Evolutionary conservation across 106 monocot species (phyloP), one percentile per base, ranked within the genome.

Genomic region (Posidonia australis): DNA sequence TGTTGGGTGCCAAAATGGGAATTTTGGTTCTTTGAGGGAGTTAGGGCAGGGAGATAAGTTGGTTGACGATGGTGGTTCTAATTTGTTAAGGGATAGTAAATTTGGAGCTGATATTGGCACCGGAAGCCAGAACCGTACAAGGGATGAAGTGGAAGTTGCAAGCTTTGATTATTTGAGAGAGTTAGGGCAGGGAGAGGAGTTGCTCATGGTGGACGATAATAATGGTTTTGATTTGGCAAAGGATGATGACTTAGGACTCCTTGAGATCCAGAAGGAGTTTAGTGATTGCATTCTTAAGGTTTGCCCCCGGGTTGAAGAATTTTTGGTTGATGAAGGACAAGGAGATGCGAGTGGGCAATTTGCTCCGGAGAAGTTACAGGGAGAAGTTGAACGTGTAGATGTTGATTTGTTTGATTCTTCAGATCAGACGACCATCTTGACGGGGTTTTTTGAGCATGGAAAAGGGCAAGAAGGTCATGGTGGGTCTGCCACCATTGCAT

Each of bases 231-330:
- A 10, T 58, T 58, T 58, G 13, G 6, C 9, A n/a, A 19, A 41
- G 36, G 43, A 62, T 13, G n/a, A 43, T 11, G 44, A 62, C 3
- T 23, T 10, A 36, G 44, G 19, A 21, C 62, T 62, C n/a, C 43
- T 62, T 3, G 18, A 41, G 1, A 21, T 62, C 16, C 62, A 62
- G 21, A 44, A 62, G 62, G 62, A 62, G 16, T 21, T 62, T 22
- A 62, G 62, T 19, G 62, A 62, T 20, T 62, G 62, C 62, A 62
- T 62, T 18, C 28, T 13, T n/a, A n/a, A n/a, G n/a, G n/a, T n/a
- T n/a, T n/a, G n/a, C n/a, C 48, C 48, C 17, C 55, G 11, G 25
- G 26, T 28, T 16, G 14, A 58, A 29, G 49, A 49, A 49, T 36
- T 36, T 12, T 5, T 17, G 13, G 49, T 12, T 49, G n/a, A n/a